Base-by-base conservation (phyloP, 2,329 filamentous ascomycete species). In the Diaporthe vaccinii region DNA sequence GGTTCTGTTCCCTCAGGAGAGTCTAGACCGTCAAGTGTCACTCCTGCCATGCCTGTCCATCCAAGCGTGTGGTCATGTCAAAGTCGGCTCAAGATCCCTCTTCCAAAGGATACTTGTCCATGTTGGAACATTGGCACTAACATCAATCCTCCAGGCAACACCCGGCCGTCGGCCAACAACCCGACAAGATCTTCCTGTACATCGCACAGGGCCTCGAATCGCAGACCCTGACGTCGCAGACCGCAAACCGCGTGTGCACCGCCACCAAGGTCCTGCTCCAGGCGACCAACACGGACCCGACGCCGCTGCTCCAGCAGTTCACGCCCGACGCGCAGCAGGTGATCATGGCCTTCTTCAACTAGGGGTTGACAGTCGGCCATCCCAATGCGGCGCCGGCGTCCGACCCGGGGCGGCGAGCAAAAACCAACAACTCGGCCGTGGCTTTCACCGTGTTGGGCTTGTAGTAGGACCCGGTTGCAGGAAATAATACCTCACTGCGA, bases 171-270 rank as follows among this genome's bases (percentile, higher is more conserved):
- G 88, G 95, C 80, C 87, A 89, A 77, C 94, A 97, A 82, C 92
- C 95, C 9, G 91, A 91, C 78, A 95, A 95, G 83, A 90, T 96
- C 76, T 98, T 99, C 82, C 91, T 93, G 36, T 93, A 92, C 80
- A 94, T 98, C 74, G 95, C 93, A 36, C 93, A 97, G 83, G 96
- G 96, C 28, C 91, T 99, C 20, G 96, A 98, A 82, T 93, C 95
- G 8, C 95, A 98, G 82, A 96, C 96, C 25, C 88, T 99, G 55
- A 94, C 96, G 81, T 96, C 96, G 28, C 92, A 95, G 81, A 95
- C 94, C 28, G 95, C 94, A 36, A 90, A 88, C 76, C 92, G 93
- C 76, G 93, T 98, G 74, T 94, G 95, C 44, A 88, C 88, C 59
- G 92, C 95, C 2, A 94, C 94, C 49, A 98, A 98, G 86, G 86